Base-by-base conservation (phyloP, 2,329 filamentous ascomycete genomes). In the Helotiales sp. region DNA sequence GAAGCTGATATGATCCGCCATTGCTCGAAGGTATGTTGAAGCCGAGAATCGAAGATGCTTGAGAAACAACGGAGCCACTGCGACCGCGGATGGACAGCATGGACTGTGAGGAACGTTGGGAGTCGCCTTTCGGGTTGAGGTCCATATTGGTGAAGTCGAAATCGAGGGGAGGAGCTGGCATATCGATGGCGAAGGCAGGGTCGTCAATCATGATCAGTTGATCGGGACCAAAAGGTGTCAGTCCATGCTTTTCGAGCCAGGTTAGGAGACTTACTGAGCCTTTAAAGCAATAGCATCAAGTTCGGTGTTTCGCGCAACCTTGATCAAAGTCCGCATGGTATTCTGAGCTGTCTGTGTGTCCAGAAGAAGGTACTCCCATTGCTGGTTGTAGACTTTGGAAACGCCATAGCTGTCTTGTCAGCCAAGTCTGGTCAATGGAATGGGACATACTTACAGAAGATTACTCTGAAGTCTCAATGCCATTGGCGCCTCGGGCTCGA, bases 391-490 rank as follows among this genome's bases (percentile, higher is more conserved):
- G 20, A 98, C 93, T 58, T 91, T 87, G 2, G 93, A 91, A 17
- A 97, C 87, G 5, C 94, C 94, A 77, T 91, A 94, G 30, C 86
- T 88, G 68, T 17, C 17, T 24, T 40, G 62, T 75, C 40, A 78
- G 70, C n/a, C 10, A 40, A 10, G 24, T 43, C 6, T 43, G n/a
- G 17, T 26, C n/a, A 6, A 32, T 4, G 32, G 15, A 65, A 58
- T 20, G 13, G 8, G 6, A 40, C 24, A 20, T 28, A 75, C 84
- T 76, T 77, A 91, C 87, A 99, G 87, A 20, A 99, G 84, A 73
- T 90, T 97, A 17, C 93, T 91, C 77, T 98, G 95, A 24, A 99
- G 86, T 40, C 96, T 90, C 71, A 99, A 80, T 4, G 96, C 95
- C 80, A 99, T 90, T 2, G 96, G 96, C 1, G 92, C 93, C 6